Percentiles rank a stretch among this genome's conserved stretches.
Evolutionary conservation across 345 rosid genomes (phyloP).

Genomic region (Gossypium raimondii): DNA sequence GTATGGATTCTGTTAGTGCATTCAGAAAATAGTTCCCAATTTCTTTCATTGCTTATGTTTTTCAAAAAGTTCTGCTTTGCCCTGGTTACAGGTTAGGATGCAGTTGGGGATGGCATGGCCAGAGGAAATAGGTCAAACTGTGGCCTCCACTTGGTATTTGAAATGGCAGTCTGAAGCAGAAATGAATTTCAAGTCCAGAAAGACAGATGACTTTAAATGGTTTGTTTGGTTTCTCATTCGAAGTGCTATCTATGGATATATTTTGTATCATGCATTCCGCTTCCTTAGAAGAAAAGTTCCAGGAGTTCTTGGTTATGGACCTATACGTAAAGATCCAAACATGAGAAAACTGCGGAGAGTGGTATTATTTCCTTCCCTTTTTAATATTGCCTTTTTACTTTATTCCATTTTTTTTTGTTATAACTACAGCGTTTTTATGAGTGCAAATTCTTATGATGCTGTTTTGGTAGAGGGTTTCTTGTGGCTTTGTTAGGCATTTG

Average conservation of each 20-base stretch:
- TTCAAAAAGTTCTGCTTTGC: slow-evolving; percentile 10
- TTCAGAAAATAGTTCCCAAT: neutral
- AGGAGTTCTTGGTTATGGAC: slow-evolving; percentile 75
- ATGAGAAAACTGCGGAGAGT: slow-evolving; percentile 65
- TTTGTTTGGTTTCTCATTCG: slow-evolving; percentile 65
- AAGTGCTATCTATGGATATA: slow-evolving; percentile 51
- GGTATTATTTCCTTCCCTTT: slow-evolving; percentile 42
- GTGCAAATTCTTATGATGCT: neutral
- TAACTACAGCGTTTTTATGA: neutral
- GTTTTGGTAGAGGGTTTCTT: neutral
- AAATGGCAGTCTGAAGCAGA: slow-evolving; percentile 84
- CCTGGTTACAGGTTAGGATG: slow-evolving; percentile 53
- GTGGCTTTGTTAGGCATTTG: neutral
- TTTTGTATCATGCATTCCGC: slow-evolving; percentile 55
- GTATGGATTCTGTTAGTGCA: slow-evolving; percentile 38
- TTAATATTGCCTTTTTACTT: neutral
- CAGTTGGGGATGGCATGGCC: slow-evolving; percentile 92
- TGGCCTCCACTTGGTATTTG: slow-evolving; percentile 82
- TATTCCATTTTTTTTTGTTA: neutral
- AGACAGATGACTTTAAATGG: slow-evolving; percentile 54
- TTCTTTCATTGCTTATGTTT: slow-evolving; percentile 11
- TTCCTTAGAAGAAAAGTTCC: slow-evolving; percentile 73
- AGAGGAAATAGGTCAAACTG: slow-evolving; percentile 65
- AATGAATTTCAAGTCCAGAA: slow-evolving; percentile 55
- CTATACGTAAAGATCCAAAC: slow-evolving; percentile 68